Base-by-base conservation (phyloP, 192 early-diverging fungal genomes). In the Umbelopsis ramanniana region DNA sequence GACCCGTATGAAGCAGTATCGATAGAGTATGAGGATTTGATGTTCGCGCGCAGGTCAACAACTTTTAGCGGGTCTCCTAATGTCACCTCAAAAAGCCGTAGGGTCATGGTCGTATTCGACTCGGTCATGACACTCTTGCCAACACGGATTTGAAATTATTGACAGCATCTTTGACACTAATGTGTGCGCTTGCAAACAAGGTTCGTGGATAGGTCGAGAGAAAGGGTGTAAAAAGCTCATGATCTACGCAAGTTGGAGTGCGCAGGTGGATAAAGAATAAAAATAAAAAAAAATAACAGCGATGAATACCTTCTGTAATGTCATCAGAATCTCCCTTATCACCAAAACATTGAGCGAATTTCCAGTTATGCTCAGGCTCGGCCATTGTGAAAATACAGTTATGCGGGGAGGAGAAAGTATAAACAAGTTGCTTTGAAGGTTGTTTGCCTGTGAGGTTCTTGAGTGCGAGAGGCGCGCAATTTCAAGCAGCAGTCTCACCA, bases 301-400 rank as follows among this genome's bases (percentile, higher is more conserved):
- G 48, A 50, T n/a, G n/a, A 29, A 63, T 93, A 97, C 97, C 97
- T 93, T 99, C 97, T 53, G 96, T 98, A 67, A 99, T 94, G 81
- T 99, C 97, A 70, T 99, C 97, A 66, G 96, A 90, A 69, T 99
- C 97, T 54, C 94, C 94, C 82, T 99, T 99, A 85, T 99, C 97
- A 67, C 97, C 97, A 86, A 99, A 99, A 84, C 97, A 99, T 85
- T 99, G 97, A 46, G 96, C 95, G 81, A 99, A 99, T 79, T 95
- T 93, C 93, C 93, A 95, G 29, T 74, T 75, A 50, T 82, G 78
- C 26, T 86, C 85, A 45, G 73, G 37, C 47, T 85, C 88, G 69
- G 72, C 40, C 76, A 72, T 73, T 69, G 47, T 33, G 33, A 29
- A 29, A 35, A 5, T 19, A 12, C 35, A 63, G 57, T 26, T 63